phyloP scores from a whole-genome alignment of 2,329 filamentous ascomycete species.

The Exophiala oligosperma region DNA sequence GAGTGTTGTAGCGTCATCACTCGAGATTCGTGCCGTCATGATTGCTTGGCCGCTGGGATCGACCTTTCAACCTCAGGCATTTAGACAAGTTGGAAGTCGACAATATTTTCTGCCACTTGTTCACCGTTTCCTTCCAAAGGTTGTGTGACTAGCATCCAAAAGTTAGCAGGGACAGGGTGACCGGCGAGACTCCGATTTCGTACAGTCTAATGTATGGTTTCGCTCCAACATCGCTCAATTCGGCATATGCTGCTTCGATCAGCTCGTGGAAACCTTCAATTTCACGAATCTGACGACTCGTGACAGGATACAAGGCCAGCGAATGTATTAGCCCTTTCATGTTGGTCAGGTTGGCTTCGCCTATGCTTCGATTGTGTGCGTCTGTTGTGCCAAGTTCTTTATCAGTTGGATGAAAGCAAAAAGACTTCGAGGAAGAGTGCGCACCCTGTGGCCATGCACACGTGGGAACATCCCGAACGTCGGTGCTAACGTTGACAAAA shows the following conservation, averaged over 20 bases:
- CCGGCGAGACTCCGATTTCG: not conserved
- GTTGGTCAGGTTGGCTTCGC: constrained; percentile 18
- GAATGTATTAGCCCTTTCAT: constrained; percentile 16
- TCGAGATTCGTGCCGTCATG: no score
- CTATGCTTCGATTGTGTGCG: constrained; percentile 11
- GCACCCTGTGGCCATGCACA: constrained; percentile 18
- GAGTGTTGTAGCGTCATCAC: no score
- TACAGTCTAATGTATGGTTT: constrained; percentile 22
- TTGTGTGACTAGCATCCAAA: not conserved
- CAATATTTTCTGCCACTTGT: not conserved
- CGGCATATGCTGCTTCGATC: constrained; percentile 6
- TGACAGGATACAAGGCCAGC: constrained; percentile 12
- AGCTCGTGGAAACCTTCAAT: constrained; percentile 11
- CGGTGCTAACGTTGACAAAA: constrained; percentile 16
- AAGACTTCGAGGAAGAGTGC: not conserved
- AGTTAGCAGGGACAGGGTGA: not conserved
- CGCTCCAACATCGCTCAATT: constrained; percentile 14
- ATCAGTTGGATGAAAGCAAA: not conserved
- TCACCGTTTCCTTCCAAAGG: not conserved
- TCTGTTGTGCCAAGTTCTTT: constrained; percentile 7
- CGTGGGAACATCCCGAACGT: constrained; percentile 19
- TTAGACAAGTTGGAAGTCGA: no score
- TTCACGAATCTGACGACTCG: constrained; percentile 2
- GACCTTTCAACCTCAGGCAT: no score
- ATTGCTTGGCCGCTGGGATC: no score